A percentile compares a stretch with the other conserved stretches of the same genome.
These are phyloP conservation scores for Arthromyces matolae DNA, from an alignment of 768 basidiomycete species.

Conservation along the genomic window DNA sequence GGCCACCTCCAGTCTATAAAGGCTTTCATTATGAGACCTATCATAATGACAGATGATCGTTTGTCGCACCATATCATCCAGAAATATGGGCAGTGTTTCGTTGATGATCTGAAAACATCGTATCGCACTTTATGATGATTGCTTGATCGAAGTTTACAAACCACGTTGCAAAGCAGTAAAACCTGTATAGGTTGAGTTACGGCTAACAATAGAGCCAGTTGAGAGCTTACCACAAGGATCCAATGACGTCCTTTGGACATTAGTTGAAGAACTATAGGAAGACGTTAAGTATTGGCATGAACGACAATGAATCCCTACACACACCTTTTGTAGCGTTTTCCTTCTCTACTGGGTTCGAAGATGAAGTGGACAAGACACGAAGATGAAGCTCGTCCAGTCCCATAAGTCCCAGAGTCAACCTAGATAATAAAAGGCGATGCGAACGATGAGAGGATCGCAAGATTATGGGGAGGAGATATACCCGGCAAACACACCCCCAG, in stretches of 20 bases:
- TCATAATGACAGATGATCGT: background rate
- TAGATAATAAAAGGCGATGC: constrained; percentile 23
- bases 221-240: constrained; percentile 78
- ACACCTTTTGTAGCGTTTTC: constrained; percentile 67
- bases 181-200: constrained; percentile 55
- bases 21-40: background rate
- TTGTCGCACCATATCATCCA: constrained; percentile 63
- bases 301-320: constrained; percentile 2
- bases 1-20: constrained; percentile 51
- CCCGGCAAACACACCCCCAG: constrained; percentile 94
- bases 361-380: constrained; percentile 78
- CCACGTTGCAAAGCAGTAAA: constrained; percentile 84
- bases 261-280: constrained; percentile 42
- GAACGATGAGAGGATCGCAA: background rate
- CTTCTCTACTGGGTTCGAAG: constrained; percentile 65
- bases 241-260: constrained; percentile 77
- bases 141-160: constrained; percentile 43
- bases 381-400: constrained; percentile 92
- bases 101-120: constrained; percentile 57
- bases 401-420: constrained; percentile 90
- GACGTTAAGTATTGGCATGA: too few relatives aligned
- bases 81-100: constrained; percentile 78
- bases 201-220: background rate
- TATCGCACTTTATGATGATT: too few relatives aligned
- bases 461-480: constrained; percentile 28